Evolutionary conservation across 495 filamentous ascomycete species (phyloP), one percentile per base, ranked within the genome.

Genomic region (Penicillium steckii): DNA sequence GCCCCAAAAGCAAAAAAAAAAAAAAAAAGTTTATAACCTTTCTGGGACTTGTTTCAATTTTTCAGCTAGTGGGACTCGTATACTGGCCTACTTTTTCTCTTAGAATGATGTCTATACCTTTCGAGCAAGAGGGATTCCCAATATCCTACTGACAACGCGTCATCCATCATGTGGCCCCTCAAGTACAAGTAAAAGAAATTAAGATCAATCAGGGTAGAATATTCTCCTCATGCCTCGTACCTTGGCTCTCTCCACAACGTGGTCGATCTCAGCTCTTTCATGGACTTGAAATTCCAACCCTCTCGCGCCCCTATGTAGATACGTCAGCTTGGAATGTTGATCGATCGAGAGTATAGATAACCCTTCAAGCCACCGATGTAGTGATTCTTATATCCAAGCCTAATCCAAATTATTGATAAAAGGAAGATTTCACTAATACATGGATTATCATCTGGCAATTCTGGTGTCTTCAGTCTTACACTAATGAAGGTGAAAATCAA

Each of bases 281-380:
- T 17, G 19, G 27, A 5, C 18, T 19, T 23, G 33, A 38, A 52
- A 57, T 57, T 53, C 42, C 50, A 40, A 44, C 50, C 43, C 47
- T 21, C 22, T 44, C 13, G n/a, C n/a, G 5, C 17, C 22, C 23
- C 22, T n/a, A 40, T 24, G 17, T 13, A 32, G 44, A 44, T 48
- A 55, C 57, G 52, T 52, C 48, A 54, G 52, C 48, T 15, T 15
- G 57, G 57, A 60, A 60, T 60, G 55, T 33, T 9, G 26, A 26
- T n/a, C 38, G 43, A 12, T 48, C 24, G 22, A 45, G 18, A 23
- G 13, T n/a, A 19, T 21, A 41, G 37, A 41, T 41, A 12, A 41
- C 21, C 37, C 37, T 41, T 41, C 37, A 8, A 10, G 8, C 0
- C 37, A 3, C 37, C 18, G 26, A 32, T 2, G 9, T 27, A 17